phyloP scores from a whole-genome alignment of 768 basidiomycete species.

The Lentinula aciculospora region DNA sequence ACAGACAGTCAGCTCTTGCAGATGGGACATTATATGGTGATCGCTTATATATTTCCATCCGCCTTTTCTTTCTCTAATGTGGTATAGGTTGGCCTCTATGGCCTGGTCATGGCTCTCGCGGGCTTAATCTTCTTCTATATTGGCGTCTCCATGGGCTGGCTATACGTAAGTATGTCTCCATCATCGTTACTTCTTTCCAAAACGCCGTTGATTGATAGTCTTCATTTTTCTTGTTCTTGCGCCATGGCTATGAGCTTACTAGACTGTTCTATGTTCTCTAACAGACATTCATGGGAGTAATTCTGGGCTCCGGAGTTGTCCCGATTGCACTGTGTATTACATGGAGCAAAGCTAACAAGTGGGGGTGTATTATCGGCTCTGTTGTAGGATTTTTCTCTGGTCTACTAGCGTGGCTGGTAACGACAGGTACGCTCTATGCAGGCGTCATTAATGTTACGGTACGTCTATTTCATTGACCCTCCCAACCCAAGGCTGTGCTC shows the following conservation, averaged over 20 bases:
- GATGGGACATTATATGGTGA: conserved; percentile 63
- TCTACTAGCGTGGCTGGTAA: conserved; percentile 80
- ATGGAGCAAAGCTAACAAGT: conserved; percentile 82
- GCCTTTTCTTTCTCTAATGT: background rate
- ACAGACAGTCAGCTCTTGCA: conserved; percentile 67
- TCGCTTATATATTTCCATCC: conserved; percentile 9
- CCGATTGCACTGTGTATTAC: conserved; percentile 84
- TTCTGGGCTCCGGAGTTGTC: conserved; percentile 79
- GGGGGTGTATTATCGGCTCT: conserved; percentile 75
- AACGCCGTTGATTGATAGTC: conserved; percentile 1
- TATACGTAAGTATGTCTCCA: conserved; percentile 54
- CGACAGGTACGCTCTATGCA: conserved; percentile 65
- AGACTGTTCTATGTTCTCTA: no score
- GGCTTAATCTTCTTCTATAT: conserved; percentile 87
- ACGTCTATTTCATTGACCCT: conserved; percentile 14
- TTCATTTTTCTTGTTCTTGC: background rate
- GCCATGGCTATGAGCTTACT: background rate
- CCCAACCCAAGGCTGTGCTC: background rate
- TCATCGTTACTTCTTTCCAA: background rate
- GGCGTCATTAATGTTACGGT: conserved; percentile 68
- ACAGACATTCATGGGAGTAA: conserved; percentile 84
- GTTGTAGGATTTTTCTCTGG: conserved; percentile 65
- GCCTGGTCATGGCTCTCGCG: conserved; percentile 74
- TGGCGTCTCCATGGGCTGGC: conserved; percentile 91
- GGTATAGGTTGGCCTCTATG: conserved; percentile 60